Base-by-base conservation (phyloP, 257 asterid genomes). In the Datura wrightii region DNA sequence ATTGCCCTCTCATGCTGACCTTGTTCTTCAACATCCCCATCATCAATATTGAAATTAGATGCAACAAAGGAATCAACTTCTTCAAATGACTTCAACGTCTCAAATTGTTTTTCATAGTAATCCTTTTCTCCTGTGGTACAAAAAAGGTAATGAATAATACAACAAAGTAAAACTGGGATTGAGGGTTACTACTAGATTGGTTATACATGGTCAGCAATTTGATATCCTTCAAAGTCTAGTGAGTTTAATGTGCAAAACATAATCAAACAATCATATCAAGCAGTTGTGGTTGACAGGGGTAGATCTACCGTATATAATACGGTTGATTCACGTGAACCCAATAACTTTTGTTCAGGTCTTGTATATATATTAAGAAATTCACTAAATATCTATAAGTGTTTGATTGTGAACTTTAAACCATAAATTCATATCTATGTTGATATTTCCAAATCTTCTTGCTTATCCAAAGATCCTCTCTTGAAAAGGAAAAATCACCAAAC, bases 1-100 rank as follows among this genome's bases (percentile, higher is more conserved):
- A 96, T 96, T 34, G 99, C 99, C 87, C 89, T 88, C 92, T 96
- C 98, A 2, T 96, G 93, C 58, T 92, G 92, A 52, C 84, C 86
- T 88, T 88, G 93, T 86, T 94, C 98, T 79, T 88, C 93, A 18
- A 80, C 67, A 88, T 92, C 97, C 34, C 91, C 98, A 65, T 90
- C 94, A 19, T 91, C 93, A n/a, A 85, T 44, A 24, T 24, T 24
- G 58, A 83, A 85, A 56, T 90, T 93, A 56, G 97, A 53, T 55
- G 87, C 71, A 63, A 84, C 92, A 81, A 88, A 79, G 13, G 86
- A 54, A 86, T 96, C 98, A 55, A 91, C 98, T 46, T 87, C 95
- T 86, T 93, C 95, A 83, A 96, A 96, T 48, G 98, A 94, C 84
- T 93, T 90, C 72, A 96, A 87, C 44, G 95, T 94, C 46, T 90